Base-by-base conservation (phyloP, 2,329 filamentous ascomycete genomes). In the Penicillium polonicum region DNA sequence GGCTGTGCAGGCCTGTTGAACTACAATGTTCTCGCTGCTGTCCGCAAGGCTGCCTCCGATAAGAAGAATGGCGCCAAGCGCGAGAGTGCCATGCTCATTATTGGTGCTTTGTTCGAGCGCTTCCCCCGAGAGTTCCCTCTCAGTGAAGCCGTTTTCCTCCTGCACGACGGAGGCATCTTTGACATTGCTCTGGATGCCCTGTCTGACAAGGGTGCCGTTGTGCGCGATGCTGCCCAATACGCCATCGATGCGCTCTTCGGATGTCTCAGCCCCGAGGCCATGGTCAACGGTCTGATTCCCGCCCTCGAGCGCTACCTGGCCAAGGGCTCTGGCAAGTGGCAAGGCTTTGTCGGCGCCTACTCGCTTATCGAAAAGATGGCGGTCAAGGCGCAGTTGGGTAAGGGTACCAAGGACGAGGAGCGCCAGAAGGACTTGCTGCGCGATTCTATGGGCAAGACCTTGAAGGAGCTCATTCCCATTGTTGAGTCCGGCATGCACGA, bases 401-500 rank as follows among this genome's bases (percentile, higher is more conserved):
- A 90, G 61, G 92, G 90, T 59, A 90, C 86, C 70, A 88, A 89
- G 75, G 92, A 97, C 72, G 88, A 94, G 72, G 91, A 95, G 63
- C 81, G 84, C 57, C 87, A 91, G 69, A 96, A 97, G 82, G 93
- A 97, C 71, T 80, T 97, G 48, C 82, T 99, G 57, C 86, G 94
- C 64, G 91, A 96, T 68, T 83, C 90, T 48, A 93, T 99, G 90
- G 93, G 95, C 64, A 88, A 74, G 64, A 75, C 73, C 29, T 83
- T 97, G 52, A 92, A 93, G 65, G 83, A 86, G 50, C 80, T 99
- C 66, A 97, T 99, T 62, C 94, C 94, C 25, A 80, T 97, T 43
- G 92, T 95, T 57, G 94, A 97, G 78, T 83, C 82, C 53, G 91
- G 91, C 67, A 97, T 99, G 93, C 92, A 97, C 78, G 94, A 99